These are phyloP conservation scores for Fusarium heterosporum DNA, from an alignment of 2,329 filamentous ascomycete species.

Conservation along the genomic window DNA sequence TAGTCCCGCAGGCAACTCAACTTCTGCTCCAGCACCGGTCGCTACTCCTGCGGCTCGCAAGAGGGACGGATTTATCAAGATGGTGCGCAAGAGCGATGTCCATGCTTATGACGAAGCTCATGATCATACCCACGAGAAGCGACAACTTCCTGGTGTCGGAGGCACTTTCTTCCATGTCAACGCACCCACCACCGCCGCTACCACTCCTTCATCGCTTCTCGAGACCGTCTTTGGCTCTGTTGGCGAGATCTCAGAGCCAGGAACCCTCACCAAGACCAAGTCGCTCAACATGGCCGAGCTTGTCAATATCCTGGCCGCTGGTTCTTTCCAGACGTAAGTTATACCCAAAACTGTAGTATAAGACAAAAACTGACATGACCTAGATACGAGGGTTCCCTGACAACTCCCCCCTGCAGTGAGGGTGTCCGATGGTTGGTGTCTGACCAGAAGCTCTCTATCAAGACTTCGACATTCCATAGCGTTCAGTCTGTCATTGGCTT, in stretches of 20 bases:
- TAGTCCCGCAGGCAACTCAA: slow-evolving; percentile 11
- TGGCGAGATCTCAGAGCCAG: slow-evolving; percentile 53
- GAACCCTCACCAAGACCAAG: slow-evolving; percentile 53
- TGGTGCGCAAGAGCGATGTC: slow-evolving; percentile 11
- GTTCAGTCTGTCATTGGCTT: slow-evolving; percentile 29
- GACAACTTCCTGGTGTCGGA: slow-evolving; percentile 19
- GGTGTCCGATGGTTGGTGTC: slow-evolving; percentile 67
- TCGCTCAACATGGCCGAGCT: slow-evolving; percentile 59
- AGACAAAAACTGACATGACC: not conserved
- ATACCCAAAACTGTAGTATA: fast-evolving
- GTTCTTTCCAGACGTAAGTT: slow-evolving; percentile 50
- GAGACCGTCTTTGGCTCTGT: slow-evolving; percentile 52
- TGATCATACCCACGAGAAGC: slow-evolving; percentile 5
- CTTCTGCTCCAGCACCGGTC: not conserved
- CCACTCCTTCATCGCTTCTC: slow-evolving; percentile 47
- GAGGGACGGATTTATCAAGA: slow-evolving; percentile 11
- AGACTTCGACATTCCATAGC: slow-evolving; percentile 47
- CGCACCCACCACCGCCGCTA: slow-evolving; percentile 9
- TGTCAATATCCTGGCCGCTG: slow-evolving; percentile 45
- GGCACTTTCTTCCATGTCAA: slow-evolving; percentile 23
- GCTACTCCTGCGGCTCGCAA: not conserved
- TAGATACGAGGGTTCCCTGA: slow-evolving; percentile 67
- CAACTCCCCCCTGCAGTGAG: slow-evolving; percentile 71
- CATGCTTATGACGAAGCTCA: not conserved
- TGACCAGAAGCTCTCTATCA: slow-evolving; percentile 59